Percentiles rank a stretch among this genome's conserved stretches.
These are phyloP conservation scores for Lipomyces chichibuensis DNA, from an alignment of 805 yeast genomes.

Conservation along the genomic window DNA sequence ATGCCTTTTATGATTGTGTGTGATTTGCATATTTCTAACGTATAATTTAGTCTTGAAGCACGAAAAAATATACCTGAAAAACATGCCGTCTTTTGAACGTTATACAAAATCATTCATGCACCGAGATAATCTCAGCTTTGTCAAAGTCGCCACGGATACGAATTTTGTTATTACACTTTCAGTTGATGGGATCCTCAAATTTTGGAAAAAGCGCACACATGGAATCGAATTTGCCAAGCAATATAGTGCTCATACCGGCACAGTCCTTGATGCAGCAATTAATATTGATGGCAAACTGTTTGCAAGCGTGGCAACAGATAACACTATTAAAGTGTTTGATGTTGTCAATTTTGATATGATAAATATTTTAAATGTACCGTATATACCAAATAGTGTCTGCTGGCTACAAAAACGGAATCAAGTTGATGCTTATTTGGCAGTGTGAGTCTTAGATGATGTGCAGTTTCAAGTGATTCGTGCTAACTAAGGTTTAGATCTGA, in stretches of 20 bases:
- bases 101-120: slow-evolving; percentile 41
- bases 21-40: not conserved
- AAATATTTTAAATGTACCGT: slow-evolving; percentile 41
- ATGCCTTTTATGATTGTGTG: not conserved
- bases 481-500: slow-evolving; percentile 29
- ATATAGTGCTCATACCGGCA: slow-evolving; percentile 38
- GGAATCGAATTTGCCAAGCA: slow-evolving; percentile 45
- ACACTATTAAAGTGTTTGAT: slow-evolving; percentile 44
- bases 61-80: slow-evolving; percentile 28
- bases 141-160: slow-evolving; percentile 28
- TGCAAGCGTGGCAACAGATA: slow-evolving; percentile 39
- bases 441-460: slow-evolving; percentile 6
- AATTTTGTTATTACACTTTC: slow-evolving; percentile 42
- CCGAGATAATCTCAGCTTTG: slow-evolving; percentile 25
- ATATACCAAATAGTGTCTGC: slow-evolving; percentile 39
- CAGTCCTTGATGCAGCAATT: slow-evolving; percentile 30
- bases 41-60: slow-evolving; percentile 26
- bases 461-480: not conserved
- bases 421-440: slow-evolving; percentile 30
- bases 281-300: slow-evolving; percentile 39
- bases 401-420: slow-evolving; percentile 38
- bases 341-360: slow-evolving; percentile 47
- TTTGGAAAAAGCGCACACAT: slow-evolving; percentile 41
- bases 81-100: slow-evolving; percentile 35
- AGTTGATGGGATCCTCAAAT: slow-evolving; percentile 45